phyloP scores from a whole-genome alignment of 139 green algal genomes.

The Chlorella ohadii region DNA sequence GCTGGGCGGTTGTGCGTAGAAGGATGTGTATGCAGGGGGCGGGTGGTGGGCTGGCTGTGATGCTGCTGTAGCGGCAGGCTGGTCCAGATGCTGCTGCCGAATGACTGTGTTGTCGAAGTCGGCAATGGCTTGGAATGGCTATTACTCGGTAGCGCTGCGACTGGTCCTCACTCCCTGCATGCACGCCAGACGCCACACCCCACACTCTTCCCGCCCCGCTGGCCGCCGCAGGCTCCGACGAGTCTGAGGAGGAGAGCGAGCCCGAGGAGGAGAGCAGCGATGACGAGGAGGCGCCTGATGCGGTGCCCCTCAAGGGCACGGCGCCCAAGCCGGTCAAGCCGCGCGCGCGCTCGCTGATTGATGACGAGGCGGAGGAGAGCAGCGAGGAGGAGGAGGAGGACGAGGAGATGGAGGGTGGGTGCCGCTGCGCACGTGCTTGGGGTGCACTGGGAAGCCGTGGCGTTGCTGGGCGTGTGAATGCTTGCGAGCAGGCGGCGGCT shows the following conservation, averaged over 20 bases:
- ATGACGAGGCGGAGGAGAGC: constrained; percentile 31
- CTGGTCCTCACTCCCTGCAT: not conserved
- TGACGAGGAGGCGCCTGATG: constrained; percentile 27
- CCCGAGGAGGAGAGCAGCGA: not conserved
- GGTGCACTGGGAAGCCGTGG: too few species aligned
- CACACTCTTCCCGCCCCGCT: not conserved
- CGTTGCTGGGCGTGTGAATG: not conserved
- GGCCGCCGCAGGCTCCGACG: not conserved
- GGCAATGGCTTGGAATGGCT: too few species aligned
- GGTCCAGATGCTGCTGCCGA: too few species aligned
- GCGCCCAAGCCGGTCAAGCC: not conserved
- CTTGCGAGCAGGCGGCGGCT: too few species aligned
- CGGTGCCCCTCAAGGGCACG: constrained; percentile 5
- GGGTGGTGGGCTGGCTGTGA: too few species aligned
- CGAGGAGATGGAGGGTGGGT: not conserved
- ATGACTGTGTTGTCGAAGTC: too few species aligned
- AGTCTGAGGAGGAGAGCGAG: constrained; percentile 3
- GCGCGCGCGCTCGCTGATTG: constrained; percentile 8
- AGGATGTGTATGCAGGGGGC: too few species aligned
- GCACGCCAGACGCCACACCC: not conserved
- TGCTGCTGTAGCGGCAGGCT: not conserved
- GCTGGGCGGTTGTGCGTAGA: too few species aligned
- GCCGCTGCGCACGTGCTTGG: not conserved
- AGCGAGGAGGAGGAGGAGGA: constrained; percentile 28
- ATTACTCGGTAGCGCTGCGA: not conserved